phyloP scores from a whole-genome alignment of 1,284 basidiomycete species.

The Bondarzewia mesenterica region DNA sequence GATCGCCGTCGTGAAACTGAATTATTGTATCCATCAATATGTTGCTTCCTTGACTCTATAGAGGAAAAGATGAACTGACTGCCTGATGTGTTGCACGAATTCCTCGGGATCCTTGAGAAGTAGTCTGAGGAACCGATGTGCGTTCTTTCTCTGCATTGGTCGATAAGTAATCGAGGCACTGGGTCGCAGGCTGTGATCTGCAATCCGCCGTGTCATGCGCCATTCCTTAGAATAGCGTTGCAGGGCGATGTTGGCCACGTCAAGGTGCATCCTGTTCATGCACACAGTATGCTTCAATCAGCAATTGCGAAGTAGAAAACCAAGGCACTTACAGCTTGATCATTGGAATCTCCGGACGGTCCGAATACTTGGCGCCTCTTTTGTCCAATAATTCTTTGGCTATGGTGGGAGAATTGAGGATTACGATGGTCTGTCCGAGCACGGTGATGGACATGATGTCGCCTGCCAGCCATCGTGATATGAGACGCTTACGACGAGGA shows the following conservation, averaged over 20 bases:
- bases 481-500: not conserved
- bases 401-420: constrained; percentile 7
- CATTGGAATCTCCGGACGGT: constrained; percentile 8
- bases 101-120: not conserved
- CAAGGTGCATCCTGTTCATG: constrained; percentile 5
- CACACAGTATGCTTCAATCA: not conserved
- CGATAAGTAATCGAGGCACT: not conserved
- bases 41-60: not conserved
- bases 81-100: not conserved
- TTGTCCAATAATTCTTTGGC: constrained; percentile 10
- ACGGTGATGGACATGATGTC: constrained; percentile 7
- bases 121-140: not conserved
- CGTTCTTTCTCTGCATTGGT: not conserved
- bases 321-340: constrained; percentile 6
- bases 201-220: not conserved
- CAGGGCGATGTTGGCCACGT: not conserved
- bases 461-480: constrained; percentile 4
- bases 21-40: not conserved
- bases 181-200: constrained; percentile 4
- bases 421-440: constrained; percentile 9
- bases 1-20: constrained; percentile 1
- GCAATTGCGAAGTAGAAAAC: not conserved
- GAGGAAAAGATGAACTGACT: not conserved
- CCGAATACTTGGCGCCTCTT: constrained; percentile 9
- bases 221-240: not conserved